Evolutionary conservation across 768 basidiomycete species (phyloP).

Genomic region (Favolaschia claudopus): DNA sequence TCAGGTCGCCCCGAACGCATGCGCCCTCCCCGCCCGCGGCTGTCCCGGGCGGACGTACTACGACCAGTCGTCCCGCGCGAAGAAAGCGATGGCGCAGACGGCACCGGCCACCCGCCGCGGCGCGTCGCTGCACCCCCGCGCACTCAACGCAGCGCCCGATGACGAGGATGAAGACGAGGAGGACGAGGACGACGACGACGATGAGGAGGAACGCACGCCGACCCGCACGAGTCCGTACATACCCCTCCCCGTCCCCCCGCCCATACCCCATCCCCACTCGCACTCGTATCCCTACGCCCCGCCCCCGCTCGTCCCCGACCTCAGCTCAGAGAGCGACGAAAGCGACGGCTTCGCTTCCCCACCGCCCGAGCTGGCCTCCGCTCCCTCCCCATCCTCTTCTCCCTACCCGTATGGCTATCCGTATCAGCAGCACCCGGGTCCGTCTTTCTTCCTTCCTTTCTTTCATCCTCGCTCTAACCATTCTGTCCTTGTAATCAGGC

Average conservation of each 20-base stretch:
- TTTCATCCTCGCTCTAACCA: not conserved
- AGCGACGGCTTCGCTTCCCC: slow-evolving; percentile 59
- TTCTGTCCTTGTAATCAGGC: no score
- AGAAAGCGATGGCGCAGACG: slow-evolving; percentile 7
- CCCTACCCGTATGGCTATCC: not conserved
- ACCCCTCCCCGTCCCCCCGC: slow-evolving; percentile 30
- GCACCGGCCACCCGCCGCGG: slow-evolving; percentile 16
- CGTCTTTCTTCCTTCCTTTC: not conserved
- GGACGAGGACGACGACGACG: slow-evolving; percentile 26
- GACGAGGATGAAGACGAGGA: slow-evolving; percentile 5
- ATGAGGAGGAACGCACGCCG: slow-evolving; percentile 37
- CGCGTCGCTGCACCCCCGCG: slow-evolving; percentile 48
- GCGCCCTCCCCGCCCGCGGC: slow-evolving; percentile 81
- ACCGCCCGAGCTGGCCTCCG: slow-evolving; percentile 35
- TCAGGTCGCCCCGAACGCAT: slow-evolving; percentile 72
- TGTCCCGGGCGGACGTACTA: slow-evolving; percentile 76
- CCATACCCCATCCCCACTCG: slow-evolving; percentile 16
- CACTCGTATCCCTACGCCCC: slow-evolving; percentile 27
- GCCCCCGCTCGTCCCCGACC: slow-evolving; percentile 66
- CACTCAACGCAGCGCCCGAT: not conserved
- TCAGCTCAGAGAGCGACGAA: slow-evolving; percentile 71
- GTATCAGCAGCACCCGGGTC: no score
- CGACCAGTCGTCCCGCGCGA: slow-evolving; percentile 49
- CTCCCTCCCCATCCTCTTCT: not conserved
- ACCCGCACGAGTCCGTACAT: slow-evolving; percentile 30